Conservation (phyloP, 1,284 basidiomycete species). For the Chondrostereum purpureum region DNA sequence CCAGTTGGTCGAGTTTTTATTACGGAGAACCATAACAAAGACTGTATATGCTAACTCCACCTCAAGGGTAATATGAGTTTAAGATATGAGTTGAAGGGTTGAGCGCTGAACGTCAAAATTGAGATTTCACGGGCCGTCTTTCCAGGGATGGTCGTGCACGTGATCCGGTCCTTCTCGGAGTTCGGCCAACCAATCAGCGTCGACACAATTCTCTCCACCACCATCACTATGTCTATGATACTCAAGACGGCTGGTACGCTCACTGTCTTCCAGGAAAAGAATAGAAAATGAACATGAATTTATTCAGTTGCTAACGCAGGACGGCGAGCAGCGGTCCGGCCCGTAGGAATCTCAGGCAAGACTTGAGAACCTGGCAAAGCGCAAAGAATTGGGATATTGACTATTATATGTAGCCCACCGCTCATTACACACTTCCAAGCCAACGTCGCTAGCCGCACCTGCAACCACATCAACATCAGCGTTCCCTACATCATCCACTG, state of each 20-base stretch:
- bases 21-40: too few species aligned
- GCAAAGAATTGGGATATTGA: conserved; percentile 1
- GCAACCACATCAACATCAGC: conserved; percentile 12
- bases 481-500: conserved; percentile 36
- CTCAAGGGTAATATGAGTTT: too few species aligned
- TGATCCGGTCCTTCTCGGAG: too few species aligned
- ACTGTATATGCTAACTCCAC: too few species aligned
- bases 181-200: conserved; percentile 13
- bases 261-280: background rate
- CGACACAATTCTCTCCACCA: conserved; percentile 9
- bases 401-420: conserved; percentile 37
- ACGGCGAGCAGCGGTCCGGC: conserved; percentile 39
- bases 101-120: too few species aligned
- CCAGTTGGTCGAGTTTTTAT: too few species aligned
- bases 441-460: conserved; percentile 30
- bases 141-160: too few species aligned
- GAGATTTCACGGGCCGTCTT: too few species aligned
- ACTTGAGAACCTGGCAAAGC: background rate
- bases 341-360: conserved; percentile 39
- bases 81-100: too few species aligned
- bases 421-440: conserved; percentile 47
- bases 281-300: conserved; percentile 6
- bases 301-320: conserved; percentile 34
- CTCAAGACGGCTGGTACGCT: conserved; percentile 42
- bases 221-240: conserved; percentile 43